Base-by-base conservation (phyloP, 108 stramenopile genomes). In the Fistulifera solaris region DNA sequence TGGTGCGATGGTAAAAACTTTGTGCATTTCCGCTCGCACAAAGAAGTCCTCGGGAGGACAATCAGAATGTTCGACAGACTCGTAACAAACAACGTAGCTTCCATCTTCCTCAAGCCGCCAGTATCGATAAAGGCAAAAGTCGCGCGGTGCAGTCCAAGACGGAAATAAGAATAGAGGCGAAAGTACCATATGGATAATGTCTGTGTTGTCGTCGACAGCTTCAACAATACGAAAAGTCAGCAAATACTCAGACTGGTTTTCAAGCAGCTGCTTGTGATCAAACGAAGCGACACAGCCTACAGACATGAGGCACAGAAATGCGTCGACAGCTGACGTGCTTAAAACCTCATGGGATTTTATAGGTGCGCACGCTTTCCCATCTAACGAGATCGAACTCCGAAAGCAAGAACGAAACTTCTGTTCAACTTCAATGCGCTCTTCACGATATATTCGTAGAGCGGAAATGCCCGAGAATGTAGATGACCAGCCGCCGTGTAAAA, bases 61-160 rank as follows among this genome's bases (percentile, higher is more conserved):
- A 23, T 73, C 68, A 11, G 54, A 56, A 70, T 92, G 92, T 47
- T 78, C 59, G 8, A 78, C 68, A 8, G 83, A 86, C 27, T 93
- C 89, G 43, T 76, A 82, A 65, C 79, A 87, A 41, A 95, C 71
- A 21, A 85, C 73, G 62, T 92, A 95, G 26, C 71, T 77, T 0
- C 92, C 92, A 63, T 95, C 92, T 59, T 79, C 80, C 50, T 93
- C 87, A 40, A 77, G 73, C 40, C 87, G 73, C 94, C 94, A 95
- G 68, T 92, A 95, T 40, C 94, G 73, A 38, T 61, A 67, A 11
- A 96, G 54, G 54, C 85, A 80, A 57, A 83, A 96, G 57, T 96
- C 95, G 31, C 95, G 78, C 1, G 95, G 85, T 49, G 76, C 66
- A 10, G 95, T 88, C 94, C 93, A 94, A 15, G 88, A 79, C 28